phyloP scores from a whole-genome alignment of 495 filamentous ascomycete genomes.

The Usnea hakonensis region DNA sequence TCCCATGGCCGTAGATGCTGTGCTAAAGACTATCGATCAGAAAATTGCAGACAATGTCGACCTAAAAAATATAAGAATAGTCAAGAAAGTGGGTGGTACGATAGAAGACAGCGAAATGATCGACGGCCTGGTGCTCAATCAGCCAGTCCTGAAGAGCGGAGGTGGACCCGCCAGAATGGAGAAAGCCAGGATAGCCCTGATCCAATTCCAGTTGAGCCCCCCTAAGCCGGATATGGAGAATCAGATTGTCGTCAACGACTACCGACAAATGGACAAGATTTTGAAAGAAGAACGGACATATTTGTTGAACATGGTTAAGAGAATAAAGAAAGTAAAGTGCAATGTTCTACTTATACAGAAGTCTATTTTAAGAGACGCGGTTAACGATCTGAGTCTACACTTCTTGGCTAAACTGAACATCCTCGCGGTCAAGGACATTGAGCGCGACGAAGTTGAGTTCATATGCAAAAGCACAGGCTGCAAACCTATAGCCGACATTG shows the following conservation, averaged over 20 bases:
- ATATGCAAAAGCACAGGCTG: constrained; percentile 97
- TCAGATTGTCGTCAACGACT: constrained; percentile 97
- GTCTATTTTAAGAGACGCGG: constrained; percentile 92
- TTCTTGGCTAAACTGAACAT: constrained; percentile 97
- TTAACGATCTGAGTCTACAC: constrained; percentile 94
- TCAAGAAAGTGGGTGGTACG: constrained; percentile 97
- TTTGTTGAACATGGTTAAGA: constrained; percentile 97
- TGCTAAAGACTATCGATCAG: constrained; percentile 87
- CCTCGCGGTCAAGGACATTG: constrained; percentile 90
- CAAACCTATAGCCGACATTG: constrained; percentile 97
- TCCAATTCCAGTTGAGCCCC: constrained; percentile 96
- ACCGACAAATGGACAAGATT: constrained; percentile 99
- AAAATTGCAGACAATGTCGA: constrained; percentile 96
- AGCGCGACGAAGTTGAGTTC: constrained; percentile 97
- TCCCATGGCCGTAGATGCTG: constrained; percentile 94
- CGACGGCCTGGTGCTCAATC: constrained; percentile 87
- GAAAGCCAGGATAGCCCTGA: constrained; percentile 92
- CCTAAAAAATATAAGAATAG: constrained; percentile 86
- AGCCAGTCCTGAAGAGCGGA: constrained; percentile 86
- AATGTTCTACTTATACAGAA: constrained; percentile 98
- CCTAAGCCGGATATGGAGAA: constrained; percentile 99
- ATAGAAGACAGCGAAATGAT: constrained; percentile 98
- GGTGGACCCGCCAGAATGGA: constrained; percentile 90
- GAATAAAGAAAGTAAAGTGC: constrained; percentile 99
- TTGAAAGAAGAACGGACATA: constrained; percentile 98